These are phyloP conservation scores for Clarkia xantiana DNA, from an alignment of 345 rosid species.

Conservation along the genomic window DNA sequence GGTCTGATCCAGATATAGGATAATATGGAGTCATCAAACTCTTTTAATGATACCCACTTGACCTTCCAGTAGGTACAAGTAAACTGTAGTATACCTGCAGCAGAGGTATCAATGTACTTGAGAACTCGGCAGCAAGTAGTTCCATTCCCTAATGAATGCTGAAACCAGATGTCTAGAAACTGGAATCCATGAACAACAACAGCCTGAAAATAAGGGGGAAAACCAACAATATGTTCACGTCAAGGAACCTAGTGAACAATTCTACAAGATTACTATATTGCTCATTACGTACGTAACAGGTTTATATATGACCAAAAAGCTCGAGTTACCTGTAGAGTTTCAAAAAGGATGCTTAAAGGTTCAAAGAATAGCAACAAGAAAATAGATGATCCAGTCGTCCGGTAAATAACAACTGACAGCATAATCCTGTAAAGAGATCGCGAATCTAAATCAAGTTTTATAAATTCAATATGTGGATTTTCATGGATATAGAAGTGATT, in stretches of 20 bases:
- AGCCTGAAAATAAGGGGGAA: constrained; percentile 41
- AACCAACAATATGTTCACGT: constrained; percentile 1
- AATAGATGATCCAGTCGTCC: constrained; percentile 28
- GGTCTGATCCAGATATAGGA: too few species aligned
- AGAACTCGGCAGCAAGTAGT: constrained; percentile 43
- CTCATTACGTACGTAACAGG: too few species aligned
- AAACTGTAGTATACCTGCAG: constrained; percentile 41
- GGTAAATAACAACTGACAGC: constrained; percentile 28
- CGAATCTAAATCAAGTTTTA: too few species aligned
- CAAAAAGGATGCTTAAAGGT: constrained; percentile 54
- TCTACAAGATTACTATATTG: not conserved
- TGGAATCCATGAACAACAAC: constrained; percentile 87
- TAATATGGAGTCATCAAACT: too few species aligned
- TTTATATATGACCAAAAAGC: not conserved
- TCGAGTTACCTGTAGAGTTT: constrained; percentile 47
- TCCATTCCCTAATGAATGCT: constrained; percentile 48
- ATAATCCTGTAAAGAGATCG: constrained; percentile 29
- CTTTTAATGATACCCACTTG: too few species aligned
- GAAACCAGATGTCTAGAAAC: constrained; percentile 73
- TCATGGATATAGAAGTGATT: too few species aligned
- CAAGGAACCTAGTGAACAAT: not conserved
- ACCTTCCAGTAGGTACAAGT: not conserved
- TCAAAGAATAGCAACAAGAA: constrained; percentile 43
- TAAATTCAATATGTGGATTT: too few species aligned
- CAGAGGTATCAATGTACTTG: constrained; percentile 46